These are phyloP conservation scores for Xylaria sp. DNA, from an alignment of 2,329 filamentous ascomycete genomes.

Conservation along the genomic window DNA sequence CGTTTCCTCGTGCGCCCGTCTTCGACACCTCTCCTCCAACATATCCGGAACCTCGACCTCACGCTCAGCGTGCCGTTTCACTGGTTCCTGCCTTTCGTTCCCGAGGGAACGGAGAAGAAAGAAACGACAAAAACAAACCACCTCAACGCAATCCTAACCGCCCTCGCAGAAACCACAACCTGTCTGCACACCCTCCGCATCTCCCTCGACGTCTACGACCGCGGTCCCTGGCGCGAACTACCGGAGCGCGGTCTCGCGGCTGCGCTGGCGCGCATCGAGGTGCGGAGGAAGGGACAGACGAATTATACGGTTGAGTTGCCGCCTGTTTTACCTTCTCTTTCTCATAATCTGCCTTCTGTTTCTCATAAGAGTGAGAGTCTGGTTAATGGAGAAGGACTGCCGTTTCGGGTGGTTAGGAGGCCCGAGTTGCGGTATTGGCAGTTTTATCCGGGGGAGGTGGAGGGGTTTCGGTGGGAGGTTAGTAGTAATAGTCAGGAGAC, in stretches of 20 bases:
- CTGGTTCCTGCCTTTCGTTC: slow-evolving; percentile 25
- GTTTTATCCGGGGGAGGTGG: slow-evolving; percentile 28
- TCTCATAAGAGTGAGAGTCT: too few species aligned
- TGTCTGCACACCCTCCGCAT: slow-evolving; percentile 28
- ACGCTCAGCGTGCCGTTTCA: slow-evolving; percentile 26
- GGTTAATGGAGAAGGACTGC: not conserved
- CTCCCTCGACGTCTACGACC: slow-evolving; percentile 30
- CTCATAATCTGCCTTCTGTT: slow-evolving; percentile 19
- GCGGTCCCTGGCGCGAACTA: slow-evolving; percentile 30
- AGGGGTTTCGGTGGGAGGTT: slow-evolving; percentile 29
- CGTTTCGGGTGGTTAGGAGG: slow-evolving; percentile 26
- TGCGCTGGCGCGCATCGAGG: slow-evolving; percentile 20
- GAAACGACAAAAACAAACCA: not conserved
- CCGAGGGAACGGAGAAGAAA: slow-evolving; percentile 11
- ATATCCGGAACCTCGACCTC: slow-evolving; percentile 29
- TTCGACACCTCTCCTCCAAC: slow-evolving; percentile 21
- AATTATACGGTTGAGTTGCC: slow-evolving; percentile 29
- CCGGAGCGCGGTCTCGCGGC: slow-evolving; percentile 24
- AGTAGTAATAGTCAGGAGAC: slow-evolving; percentile 11
- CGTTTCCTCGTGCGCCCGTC: slow-evolving; percentile 27
- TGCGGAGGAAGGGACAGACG: slow-evolving; percentile 9
- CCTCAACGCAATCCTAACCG: slow-evolving; percentile 14
- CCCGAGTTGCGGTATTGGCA: slow-evolving; percentile 30
- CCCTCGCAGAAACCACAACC: slow-evolving; percentile 16
- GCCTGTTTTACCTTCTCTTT: slow-evolving; percentile 24